A percentile compares a stretch with the other conserved stretches of the same genome.
Evolutionary conservation across 805 yeast species (phyloP).

Genomic region (Cyberlindnera amylophila): DNA sequence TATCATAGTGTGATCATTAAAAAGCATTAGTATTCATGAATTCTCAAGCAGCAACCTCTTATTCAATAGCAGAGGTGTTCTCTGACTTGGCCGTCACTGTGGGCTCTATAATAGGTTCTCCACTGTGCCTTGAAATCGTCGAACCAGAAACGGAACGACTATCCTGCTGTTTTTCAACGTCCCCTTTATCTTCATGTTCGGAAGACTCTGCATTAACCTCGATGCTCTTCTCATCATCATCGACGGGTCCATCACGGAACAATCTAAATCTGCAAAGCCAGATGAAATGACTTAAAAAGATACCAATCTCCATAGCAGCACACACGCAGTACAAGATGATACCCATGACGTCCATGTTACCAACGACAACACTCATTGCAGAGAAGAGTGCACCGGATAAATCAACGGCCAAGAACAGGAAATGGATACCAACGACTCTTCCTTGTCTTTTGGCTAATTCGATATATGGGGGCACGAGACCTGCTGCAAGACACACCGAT

Average conservation of each 20-base stretch:
- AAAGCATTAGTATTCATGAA: no score
- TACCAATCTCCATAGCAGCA: constrained; percentile 65
- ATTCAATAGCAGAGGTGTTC: no score
- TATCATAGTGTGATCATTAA: not conserved
- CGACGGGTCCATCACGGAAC: constrained; percentile 18
- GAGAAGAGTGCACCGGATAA: constrained; percentile 81
- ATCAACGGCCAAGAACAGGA: constrained; percentile 72
- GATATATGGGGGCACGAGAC: constrained; percentile 85
- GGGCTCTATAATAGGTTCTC: no score
- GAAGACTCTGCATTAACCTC: not conserved
- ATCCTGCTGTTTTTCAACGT: no score
- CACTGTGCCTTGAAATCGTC: no score
- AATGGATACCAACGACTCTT: constrained; percentile 85
- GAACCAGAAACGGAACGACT: no score
- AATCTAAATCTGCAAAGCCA: constrained; percentile 49
- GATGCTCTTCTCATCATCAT: constrained; percentile 11
- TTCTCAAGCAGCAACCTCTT: no score
- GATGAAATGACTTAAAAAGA: constrained; percentile 54
- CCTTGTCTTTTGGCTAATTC: constrained; percentile 80
- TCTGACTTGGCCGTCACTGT: no score
- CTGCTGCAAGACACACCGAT: constrained; percentile 68
- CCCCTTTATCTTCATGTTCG: not conserved
- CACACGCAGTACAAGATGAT: constrained; percentile 64
- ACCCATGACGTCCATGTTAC: constrained; percentile 66
- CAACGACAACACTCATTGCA: constrained; percentile 56